Evolutionary conservation across 2,329 filamentous ascomycete genomes (phyloP).

Genomic region (Zelopaecilomyces penicillatus): DNA sequence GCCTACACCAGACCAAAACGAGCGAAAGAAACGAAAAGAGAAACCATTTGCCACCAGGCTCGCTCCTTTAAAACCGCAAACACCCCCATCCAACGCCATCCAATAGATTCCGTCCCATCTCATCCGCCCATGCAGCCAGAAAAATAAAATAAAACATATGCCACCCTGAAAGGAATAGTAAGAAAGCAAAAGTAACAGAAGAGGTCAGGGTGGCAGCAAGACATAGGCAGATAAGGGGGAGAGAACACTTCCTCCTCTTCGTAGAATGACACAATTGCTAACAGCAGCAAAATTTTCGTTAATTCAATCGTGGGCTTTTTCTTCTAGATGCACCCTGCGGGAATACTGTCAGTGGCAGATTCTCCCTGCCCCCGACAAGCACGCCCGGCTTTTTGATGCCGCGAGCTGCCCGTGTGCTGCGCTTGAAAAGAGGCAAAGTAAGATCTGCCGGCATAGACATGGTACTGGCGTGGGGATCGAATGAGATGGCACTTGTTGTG

Average conservation of each 20-base stretch:
- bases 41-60: no score
- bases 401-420: slow-evolving; percentile 28
- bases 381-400: slow-evolving; percentile 23
- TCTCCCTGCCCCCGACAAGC: slow-evolving; percentile 41
- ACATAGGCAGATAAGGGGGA: background rate
- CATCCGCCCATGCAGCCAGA: background rate
- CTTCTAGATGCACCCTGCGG: slow-evolving; percentile 39
- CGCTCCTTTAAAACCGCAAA: background rate
- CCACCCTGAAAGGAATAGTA: no score
- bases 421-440: slow-evolving; percentile 41
- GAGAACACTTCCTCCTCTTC: background rate
- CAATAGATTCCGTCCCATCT: background rate
- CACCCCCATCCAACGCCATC: background rate
- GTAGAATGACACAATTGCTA: no score
- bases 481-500: slow-evolving; percentile 26
- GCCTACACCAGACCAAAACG: background rate
- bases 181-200: background rate
- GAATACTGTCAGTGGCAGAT: slow-evolving; percentile 37
- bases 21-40: background rate
- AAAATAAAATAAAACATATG: background rate
- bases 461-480: slow-evolving; percentile 36
- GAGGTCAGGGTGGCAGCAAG: no score
- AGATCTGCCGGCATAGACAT: slow-evolving; percentile 33
- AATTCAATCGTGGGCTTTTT: slow-evolving; percentile 46
- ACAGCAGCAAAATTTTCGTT: slow-evolving; percentile 1